Evolutionary conservation across 352 stramenopile species (phyloP).

Genomic region (Thalassiosira livingstoniorum): DNA sequence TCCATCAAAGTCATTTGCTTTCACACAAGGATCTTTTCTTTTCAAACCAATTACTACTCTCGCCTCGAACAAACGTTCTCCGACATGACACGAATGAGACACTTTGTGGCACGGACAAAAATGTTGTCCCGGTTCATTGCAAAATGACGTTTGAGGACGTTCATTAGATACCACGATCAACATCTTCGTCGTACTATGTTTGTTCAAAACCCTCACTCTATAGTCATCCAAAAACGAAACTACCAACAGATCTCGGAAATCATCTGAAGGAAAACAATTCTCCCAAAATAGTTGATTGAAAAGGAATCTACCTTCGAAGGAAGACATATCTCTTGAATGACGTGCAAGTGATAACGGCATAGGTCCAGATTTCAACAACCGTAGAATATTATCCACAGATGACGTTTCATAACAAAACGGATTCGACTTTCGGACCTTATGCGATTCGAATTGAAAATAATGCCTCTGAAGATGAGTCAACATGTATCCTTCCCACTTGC

Average conservation of each 20-base stretch:
- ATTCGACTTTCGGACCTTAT: not conserved
- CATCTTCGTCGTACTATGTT: not conserved
- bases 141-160: no score
- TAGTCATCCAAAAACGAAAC: not conserved
- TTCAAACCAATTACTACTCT: not conserved
- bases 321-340: not conserved
- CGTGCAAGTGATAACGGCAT: not conserved
- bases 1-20: not conserved
- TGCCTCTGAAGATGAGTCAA: slow-evolving; percentile 32
- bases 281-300: slow-evolving; percentile 29
- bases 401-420: no score
- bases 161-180: not conserved
- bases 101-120: no score
- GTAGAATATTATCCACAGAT: not conserved
- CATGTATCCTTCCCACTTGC: slow-evolving; percentile 32
- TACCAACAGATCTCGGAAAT: slow-evolving; percentile 24
- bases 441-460: slow-evolving; percentile 33
- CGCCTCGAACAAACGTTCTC: not conserved
- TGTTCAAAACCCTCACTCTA: not conserved
- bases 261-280: slow-evolving; percentile 22
- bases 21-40: not conserved
- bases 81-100: not conserved
- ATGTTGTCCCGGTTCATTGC: no score
- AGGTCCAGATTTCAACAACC: not conserved
- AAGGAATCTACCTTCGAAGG: slow-evolving; percentile 20